Conservation (phyloP, 2,329 filamentous ascomycete species). For the Xylariomycetidae sp. region DNA sequence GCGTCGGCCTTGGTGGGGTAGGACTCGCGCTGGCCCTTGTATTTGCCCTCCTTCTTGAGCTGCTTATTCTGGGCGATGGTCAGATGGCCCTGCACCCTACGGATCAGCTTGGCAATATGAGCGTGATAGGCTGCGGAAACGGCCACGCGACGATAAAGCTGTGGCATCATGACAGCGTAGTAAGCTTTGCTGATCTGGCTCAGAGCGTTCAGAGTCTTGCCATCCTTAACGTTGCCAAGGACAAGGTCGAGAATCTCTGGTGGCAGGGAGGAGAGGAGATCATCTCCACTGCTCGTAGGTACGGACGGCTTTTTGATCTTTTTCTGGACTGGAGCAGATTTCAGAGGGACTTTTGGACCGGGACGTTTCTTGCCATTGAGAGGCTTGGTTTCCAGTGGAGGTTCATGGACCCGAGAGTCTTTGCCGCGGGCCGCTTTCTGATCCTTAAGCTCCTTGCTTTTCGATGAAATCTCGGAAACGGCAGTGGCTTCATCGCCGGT, state of each 20-base stretch:
- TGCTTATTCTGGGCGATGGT: conserved; percentile 7
- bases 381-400: too few species aligned
- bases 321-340: too few species aligned
- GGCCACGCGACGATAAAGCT: conserved; percentile 1
- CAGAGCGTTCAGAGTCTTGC: not conserved
- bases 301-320: too few species aligned
- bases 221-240: not conserved
- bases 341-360: too few species aligned
- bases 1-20: conserved; percentile 1
- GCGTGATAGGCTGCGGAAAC: conserved; percentile 5
- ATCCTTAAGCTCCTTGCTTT: too few species aligned
- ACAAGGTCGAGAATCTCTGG: not conserved
- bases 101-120: conserved; percentile 8
- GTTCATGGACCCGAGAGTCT: too few species aligned
- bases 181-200: not conserved
- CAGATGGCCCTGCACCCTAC: conserved; percentile 5
- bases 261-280: too few species aligned
- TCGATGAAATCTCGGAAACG: too few species aligned
- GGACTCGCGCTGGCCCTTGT: conserved; percentile 6
- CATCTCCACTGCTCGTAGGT: too few species aligned
- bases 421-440: too few species aligned
- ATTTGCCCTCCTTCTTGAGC: conserved; percentile 8
- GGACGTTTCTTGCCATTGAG: too few species aligned
- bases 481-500: too few species aligned
- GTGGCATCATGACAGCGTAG: conserved; percentile 6